phyloP scores from a whole-genome alignment of 2,329 filamentous ascomycete species.

The Pseudogymnoascus sp. region DNA sequence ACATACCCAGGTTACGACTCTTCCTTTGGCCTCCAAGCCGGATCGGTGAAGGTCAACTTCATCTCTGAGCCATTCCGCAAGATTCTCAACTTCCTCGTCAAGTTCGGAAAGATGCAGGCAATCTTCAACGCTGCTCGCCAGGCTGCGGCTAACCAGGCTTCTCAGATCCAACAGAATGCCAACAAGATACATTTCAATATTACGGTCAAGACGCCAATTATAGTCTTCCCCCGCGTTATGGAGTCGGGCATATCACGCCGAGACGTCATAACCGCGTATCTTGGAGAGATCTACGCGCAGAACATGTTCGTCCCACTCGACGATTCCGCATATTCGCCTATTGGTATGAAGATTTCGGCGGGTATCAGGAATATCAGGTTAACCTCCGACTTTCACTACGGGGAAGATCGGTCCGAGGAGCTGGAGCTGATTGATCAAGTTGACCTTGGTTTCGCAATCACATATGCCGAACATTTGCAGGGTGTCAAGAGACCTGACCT shows the following conservation, averaged over 20 bases:
- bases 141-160: constrained; percentile 88
- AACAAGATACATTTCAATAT: constrained; percentile 92
- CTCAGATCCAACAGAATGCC: constrained; percentile 82
- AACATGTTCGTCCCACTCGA: constrained; percentile 85
- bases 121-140: constrained; percentile 96
- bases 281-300: constrained; percentile 95
- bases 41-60: constrained; percentile 95
- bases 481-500: constrained; percentile 77
- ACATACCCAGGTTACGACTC: constrained; percentile 92
- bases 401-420: constrained; percentile 66
- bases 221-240: constrained; percentile 82
- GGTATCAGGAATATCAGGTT: constrained; percentile 88
- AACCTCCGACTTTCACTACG: constrained; percentile 82
- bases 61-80: constrained; percentile 95
- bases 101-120: constrained; percentile 99
- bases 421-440: constrained; percentile 96
- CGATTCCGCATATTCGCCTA: constrained; percentile 62
- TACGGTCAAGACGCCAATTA: constrained; percentile 86
- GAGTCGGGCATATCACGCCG: constrained; percentile 61
- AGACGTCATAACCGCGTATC: constrained; percentile 82
- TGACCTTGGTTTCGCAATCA: constrained; percentile 86
- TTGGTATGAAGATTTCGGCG: constrained; percentile 82
- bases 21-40: constrained; percentile 80
- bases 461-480: constrained; percentile 76
- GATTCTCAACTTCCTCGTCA: constrained; percentile 95